Base-by-base conservation (phyloP, 805 yeast species). In the Kazachstania bromeliacearum region DNA sequence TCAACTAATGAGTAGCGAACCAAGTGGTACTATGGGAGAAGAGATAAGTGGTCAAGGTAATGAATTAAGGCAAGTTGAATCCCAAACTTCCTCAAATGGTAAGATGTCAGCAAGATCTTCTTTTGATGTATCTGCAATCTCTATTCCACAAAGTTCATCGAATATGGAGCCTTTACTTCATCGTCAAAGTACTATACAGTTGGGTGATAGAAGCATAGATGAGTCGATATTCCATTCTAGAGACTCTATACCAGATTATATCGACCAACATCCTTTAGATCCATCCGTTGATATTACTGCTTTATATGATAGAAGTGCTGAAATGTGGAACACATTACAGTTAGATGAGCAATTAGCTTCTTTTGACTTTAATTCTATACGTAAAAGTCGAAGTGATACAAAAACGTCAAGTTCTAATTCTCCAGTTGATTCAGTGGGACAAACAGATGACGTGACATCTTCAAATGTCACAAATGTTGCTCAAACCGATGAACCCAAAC, bases 271-370 rank as follows among this genome's bases (percentile, higher is more conserved):
- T 7, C 24, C 26, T 9, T 34, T 49, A 3, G 58, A 58, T 32
- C 45, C 60, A 0, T 57, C 66, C 3, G 60, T 60, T 25, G 67
- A 63, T 39, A 60, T 63, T 4, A 63, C 67, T 1, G 61, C 65
- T 1, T 44, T 63, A 28, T 61, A 59, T 33, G 49, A 47, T 14
- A 42, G 48, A 13, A 53, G 49, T 36, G 42, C 53, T 13, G 47
- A 41, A 31, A 44, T 44, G 8, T 48, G 59, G 56, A 54, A 51
- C 28, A 54, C 59, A 6, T 36, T 48, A 8, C 55, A 51, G 27
- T 39, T 43, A 28, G 42, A 36, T 15, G 21, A 35, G 14, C 20
- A 17, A 19, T 14, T 20, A 21, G 7, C 12, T 12, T 22, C 25
- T 8, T 22, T 22, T 8, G 12, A 22, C 12, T 8, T 22, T 22